Evolutionary conservation across 257 asterid species (phyloP), one percentile per base, ranked within the genome.

Genomic region (Linderniella brevidens): DNA sequence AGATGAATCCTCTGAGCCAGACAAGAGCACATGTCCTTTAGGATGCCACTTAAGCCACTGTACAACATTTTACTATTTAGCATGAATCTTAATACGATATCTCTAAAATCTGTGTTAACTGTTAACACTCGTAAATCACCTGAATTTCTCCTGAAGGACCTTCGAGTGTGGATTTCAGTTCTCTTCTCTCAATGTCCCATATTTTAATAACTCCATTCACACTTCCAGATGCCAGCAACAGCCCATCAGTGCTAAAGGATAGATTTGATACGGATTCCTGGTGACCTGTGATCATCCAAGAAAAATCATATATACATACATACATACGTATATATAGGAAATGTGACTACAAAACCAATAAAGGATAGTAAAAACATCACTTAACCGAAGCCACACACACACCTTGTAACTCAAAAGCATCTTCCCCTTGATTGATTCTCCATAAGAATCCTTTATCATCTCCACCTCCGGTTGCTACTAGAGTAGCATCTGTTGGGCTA

Each of bases 11-110:
- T 80, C 96, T n/a, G 98, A 77, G 63, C 96, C 98, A 64, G 94
- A 85, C 73, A 90, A 69, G 56, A 85, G 41, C 66, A 85, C 11
- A 56, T 85, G 92, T 59, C 92, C 94, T 69, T 49, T 81, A 3
- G 96, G 88, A 70, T 90, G 96, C 98, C 98, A 90, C 76, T 59
- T 77, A 52, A 85, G 68, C 96, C 94, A 88, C 96, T 84, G n/a
- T n/a, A n/a, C n/a, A n/a, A n/a, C n/a, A n/a, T n/a, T n/a, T n/a
- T n/a, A n/a, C n/a, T n/a, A n/a, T n/a, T n/a, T n/a, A n/a, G n/a
- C n/a, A n/a, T n/a, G n/a, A n/a, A n/a, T n/a, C n/a, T n/a, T n/a
- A n/a, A n/a, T n/a, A n/a, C n/a, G n/a, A n/a, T n/a, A n/a, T n/a
- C n/a, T n/a, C n/a, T n/a, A n/a, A n/a, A n/a, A n/a, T n/a, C n/a